Base-by-base conservation (phyloP, 805 yeast species). In the Metschnikowia cubensis region DNA sequence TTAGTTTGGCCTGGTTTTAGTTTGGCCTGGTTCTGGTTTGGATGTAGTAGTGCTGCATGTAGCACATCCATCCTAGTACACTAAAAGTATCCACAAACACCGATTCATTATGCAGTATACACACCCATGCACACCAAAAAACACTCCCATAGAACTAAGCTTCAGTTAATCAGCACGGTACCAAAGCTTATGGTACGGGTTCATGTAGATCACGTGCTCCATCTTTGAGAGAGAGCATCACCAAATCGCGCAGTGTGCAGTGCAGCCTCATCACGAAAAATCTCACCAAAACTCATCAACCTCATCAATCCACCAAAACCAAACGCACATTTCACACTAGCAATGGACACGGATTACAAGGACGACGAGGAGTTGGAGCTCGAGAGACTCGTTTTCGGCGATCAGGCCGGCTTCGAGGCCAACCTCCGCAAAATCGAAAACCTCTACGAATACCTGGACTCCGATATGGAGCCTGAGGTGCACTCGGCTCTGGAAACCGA, bases 381-480 rank as follows among this genome's bases (percentile, higher is more conserved):
- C 45, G 96, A 91, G 55, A 87, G 81, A 65, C 75, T 89, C 13
- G 96, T 94, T 3, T 91, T 94, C 69, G 98, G 99, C 14, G 98
- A 94, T 64, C 59, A 76, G 3, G 86, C 82, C 49, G 86, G 92
- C 31, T 85, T 87, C 69, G 87, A 83, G 59, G 62, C 67, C 32
- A 85, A 83, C 52, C 72, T 89, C 61, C 82, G 77, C 49, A 76
- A 78, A 50, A 70, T 83, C 45, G 89, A 84, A 56, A 76, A 83
- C 53, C 70, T 83, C 36, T 80, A 72, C 58, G 76, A 75, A 35
- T 70, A 71, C 53, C 71, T 74, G 7, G 70, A 73, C 40, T 80
- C 75, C 15, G 75, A 68, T 34, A 65, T 61, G 8, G 70, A 67
- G 11, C 67, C 61, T 4, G 68, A 62, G 17, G 61, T 56, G 10